Evolutionary conservation across 768 basidiomycete species (phyloP).

Genomic region (Pulveroboletus frians): DNA sequence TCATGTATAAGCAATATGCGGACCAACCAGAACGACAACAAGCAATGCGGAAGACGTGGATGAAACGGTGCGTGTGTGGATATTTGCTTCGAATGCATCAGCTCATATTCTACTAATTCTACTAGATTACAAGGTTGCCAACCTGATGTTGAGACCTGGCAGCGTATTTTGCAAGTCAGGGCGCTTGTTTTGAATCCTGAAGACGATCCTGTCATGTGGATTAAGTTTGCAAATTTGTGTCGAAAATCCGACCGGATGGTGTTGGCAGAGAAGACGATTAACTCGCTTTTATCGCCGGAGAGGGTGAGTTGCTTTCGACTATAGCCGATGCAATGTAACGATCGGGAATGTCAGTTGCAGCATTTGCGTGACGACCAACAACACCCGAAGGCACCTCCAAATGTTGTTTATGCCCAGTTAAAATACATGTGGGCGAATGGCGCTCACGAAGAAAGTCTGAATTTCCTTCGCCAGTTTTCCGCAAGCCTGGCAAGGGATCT

Average conservation of each 20-base stretch:
- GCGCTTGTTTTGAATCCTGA: conserved; percentile 89
- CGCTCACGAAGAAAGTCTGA: conserved; percentile 70
- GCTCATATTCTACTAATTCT: conserved; percentile 26
- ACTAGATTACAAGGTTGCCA: conserved; percentile 88
- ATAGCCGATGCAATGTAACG: not conserved
- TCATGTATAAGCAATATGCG: conserved; percentile 87
- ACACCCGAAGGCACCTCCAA: conserved; percentile 75
- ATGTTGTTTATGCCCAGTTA: conserved; percentile 93
- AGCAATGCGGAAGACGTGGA: conserved; percentile 93
- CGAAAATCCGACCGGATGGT: conserved; percentile 91
- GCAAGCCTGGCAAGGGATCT: conserved; percentile 71
- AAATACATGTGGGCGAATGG: conserved; percentile 95
- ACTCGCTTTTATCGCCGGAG: conserved; percentile 79
- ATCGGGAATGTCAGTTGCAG: conserved; percentile 31
- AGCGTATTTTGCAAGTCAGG: conserved; percentile 92
- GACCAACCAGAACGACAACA: conserved; percentile 92
- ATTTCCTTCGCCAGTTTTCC: conserved; percentile 79
- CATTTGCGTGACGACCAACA: conserved; percentile 49
- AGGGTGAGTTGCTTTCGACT: conserved; percentile 37
- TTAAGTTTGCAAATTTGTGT: conserved; percentile 97
- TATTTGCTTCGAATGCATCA: not conserved
- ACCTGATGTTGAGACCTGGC: conserved; percentile 98
- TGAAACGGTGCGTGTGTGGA: conserved; percentile 67
- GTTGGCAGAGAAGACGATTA: conserved; percentile 96
- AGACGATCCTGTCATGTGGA: conserved; percentile 97